Evolutionary conservation across 345 rosid genomes (phyloP), one percentile per base, ranked within the genome.

Genomic region (Alliaria petiolata): DNA sequence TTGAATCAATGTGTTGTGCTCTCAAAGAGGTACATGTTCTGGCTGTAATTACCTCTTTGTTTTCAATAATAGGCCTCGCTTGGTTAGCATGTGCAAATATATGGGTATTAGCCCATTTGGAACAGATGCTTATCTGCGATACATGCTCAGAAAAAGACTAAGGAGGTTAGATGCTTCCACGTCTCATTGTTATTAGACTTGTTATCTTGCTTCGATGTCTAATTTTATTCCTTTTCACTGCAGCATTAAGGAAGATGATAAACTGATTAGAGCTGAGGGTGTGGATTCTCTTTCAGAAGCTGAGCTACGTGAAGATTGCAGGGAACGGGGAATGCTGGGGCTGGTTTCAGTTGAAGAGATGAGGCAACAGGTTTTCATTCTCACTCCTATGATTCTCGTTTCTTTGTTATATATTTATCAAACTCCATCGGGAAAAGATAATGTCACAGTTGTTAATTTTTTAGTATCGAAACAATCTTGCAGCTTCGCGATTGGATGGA

Each of bases 401-500:
- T 65, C 35, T 62, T 70, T 70, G 25, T 63, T 64, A 8, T 42
- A n/a, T 31, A 34, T 42, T 75, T 40, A 10, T 47, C 13, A 14
- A 34, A 54, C 39, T 65, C 50, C 5, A 16, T 13, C 0, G 17
- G 12, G 50, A 69, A 38, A 47, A 35, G 15, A 62, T 44, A 55
- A 7, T 53, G 71, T 19, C 7, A 58, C 44, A 14, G 71, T 2
- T 36, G 9, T 38, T 52, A 62, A 69, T 63, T 9, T 46, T 62
- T 76, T 67, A 5, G 16, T 66, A 15, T 61, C 11, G 16, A 63
- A 72, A 75, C 39, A 26, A 62, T 31, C 49, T 71, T 65, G 79
- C 86, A 87, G 96, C 90, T 93, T 58, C 86, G 83, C 51, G 89
- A 90, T 75, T 87, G 95, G 97, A 76, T 91, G 83, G 97, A 89